Percentiles rank a stretch among this genome's conserved stretches.
Conservation (phyloP, 2,329 filamentous ascomycete species). For the Nectriaceae sp. region DNA sequence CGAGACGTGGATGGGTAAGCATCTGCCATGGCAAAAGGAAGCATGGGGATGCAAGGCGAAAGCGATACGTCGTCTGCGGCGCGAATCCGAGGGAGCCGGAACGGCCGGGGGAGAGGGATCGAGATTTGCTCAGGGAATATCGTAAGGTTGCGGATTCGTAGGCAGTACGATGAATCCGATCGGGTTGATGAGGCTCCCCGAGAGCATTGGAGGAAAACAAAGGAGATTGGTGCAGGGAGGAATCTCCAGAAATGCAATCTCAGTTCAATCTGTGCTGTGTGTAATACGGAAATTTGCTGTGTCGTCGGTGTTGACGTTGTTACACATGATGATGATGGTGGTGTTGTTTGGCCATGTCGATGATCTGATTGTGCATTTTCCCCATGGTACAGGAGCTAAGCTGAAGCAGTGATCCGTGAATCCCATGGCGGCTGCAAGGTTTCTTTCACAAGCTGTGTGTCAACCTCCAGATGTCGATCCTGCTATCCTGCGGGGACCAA, state of each 20-base stretch:
- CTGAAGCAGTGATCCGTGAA: too few species aligned
- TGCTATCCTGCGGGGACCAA: too few species aligned
- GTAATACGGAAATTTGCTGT: too few species aligned
- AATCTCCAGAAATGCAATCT: neutral
- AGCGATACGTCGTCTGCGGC: neutral
- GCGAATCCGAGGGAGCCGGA: neutral
- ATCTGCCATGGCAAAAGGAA: neutral
- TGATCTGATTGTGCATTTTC: neutral
- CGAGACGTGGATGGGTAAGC: too few species aligned
- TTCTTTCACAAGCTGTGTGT: too few species aligned
- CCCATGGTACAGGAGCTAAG: too few species aligned
- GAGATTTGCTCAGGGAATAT: too few species aligned
- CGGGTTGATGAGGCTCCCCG: neutral
- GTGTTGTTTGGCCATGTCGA: constrained; percentile 22
- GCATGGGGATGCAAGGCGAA: neutral
- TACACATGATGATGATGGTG: constrained; percentile 16
- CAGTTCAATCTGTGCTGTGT: neutral
- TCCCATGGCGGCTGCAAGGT: too few species aligned
- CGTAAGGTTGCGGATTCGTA: too few species aligned
- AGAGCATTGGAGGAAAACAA: neutral
- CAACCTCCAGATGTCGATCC: too few species aligned
- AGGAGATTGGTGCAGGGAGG: neutral
- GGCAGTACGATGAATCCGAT: neutral
- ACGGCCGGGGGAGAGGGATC: too few species aligned
- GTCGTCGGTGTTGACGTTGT: neutral